Evolutionary conservation across 2,329 filamentous ascomycete species (phyloP).

Genomic region (Aspergillus tanneri): DNA sequence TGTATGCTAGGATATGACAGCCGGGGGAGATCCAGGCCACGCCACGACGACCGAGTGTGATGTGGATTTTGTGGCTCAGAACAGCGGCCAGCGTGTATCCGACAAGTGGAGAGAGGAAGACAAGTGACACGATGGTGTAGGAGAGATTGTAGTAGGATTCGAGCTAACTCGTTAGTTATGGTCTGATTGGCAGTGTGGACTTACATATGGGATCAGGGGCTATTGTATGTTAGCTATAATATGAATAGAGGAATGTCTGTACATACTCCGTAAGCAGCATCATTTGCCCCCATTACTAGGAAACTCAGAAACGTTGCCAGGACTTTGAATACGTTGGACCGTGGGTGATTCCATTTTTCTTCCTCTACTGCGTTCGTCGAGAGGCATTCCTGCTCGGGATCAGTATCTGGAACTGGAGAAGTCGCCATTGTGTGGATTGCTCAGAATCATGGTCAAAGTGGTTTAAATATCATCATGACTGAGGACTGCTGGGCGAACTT

Average conservation of each 20-base stretch:
- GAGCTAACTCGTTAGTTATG: constrained; percentile 32
- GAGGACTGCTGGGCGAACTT: background rate
- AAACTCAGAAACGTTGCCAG: constrained; percentile 59
- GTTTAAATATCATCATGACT: background rate
- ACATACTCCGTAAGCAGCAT: constrained; percentile 59
- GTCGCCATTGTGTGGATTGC: background rate
- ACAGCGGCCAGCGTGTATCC: constrained; percentile 50
- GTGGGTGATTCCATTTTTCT: constrained; percentile 50
- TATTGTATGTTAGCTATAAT: constrained; percentile 4
- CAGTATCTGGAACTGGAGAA: background rate
- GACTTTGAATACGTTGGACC: constrained; percentile 50
- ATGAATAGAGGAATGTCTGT: background rate
- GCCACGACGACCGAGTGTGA: constrained; percentile 62
- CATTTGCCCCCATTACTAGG: constrained; percentile 58
- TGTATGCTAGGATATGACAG: constrained; percentile 43
- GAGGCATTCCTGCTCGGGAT: background rate
- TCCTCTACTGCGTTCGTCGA: background rate
- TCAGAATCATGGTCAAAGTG: background rate
- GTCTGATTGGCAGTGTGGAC: constrained; percentile 18
- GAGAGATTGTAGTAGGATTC: constrained; percentile 48
- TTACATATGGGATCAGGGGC: constrained; percentile 54
- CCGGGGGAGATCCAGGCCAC: constrained; percentile 64
- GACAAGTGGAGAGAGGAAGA: constrained; percentile 50
- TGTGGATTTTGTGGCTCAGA: constrained; percentile 47
- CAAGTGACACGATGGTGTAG: constrained; percentile 51